Evolutionary conservation across 2,329 filamentous ascomycete genomes (phyloP).

Genomic region (Aspergillus spinulosporus): DNA sequence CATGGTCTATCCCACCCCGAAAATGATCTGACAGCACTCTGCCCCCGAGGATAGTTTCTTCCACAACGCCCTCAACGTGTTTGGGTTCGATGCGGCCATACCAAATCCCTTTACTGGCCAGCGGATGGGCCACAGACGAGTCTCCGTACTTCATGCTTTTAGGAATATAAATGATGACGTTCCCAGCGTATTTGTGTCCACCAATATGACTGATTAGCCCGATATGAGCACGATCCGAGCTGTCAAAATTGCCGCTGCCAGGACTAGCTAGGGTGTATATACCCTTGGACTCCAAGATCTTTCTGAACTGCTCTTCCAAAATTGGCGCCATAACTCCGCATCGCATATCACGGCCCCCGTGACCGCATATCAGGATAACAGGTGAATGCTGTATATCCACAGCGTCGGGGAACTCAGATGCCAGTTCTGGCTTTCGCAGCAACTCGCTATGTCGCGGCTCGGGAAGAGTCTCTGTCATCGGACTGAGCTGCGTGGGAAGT

Average conservation of each 20-base stretch:
- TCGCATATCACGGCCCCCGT: slow-evolving; percentile 75
- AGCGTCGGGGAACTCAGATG: slow-evolving; percentile 57
- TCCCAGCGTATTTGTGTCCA: slow-evolving; percentile 93
- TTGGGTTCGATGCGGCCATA: slow-evolving; percentile 78
- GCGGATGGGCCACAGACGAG: slow-evolving; percentile 29
- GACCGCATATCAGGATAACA: slow-evolving; percentile 79
- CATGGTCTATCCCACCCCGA: slow-evolving; percentile 79
- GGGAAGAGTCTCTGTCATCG: slow-evolving; percentile 35
- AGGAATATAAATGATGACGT: slow-evolving; percentile 78
- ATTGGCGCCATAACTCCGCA: slow-evolving; percentile 80
- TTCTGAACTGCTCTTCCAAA: slow-evolving; percentile 68
- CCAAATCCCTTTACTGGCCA: slow-evolving; percentile 66
- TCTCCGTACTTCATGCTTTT: slow-evolving; percentile 31
- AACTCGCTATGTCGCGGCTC: slow-evolving; percentile 30
- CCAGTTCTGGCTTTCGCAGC: slow-evolving; percentile 53
- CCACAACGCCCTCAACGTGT: slow-evolving; percentile 86
- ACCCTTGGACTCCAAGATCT: slow-evolving; percentile 32
- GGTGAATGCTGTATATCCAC: slow-evolving; percentile 61
- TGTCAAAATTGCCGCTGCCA: slow-evolving; percentile 29
- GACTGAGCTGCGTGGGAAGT: slow-evolving; percentile 37
- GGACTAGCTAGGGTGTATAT: slow-evolving; percentile 26
- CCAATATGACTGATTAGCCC: slow-evolving; percentile 75
- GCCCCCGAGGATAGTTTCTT: slow-evolving; percentile 82
- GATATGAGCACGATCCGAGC: slow-evolving; percentile 38
- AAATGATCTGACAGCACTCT: slow-evolving; percentile 82